Evolutionary conservation across 2,329 filamentous ascomycete genomes (phyloP).

Genomic region (Zasmidium cellare): DNA sequence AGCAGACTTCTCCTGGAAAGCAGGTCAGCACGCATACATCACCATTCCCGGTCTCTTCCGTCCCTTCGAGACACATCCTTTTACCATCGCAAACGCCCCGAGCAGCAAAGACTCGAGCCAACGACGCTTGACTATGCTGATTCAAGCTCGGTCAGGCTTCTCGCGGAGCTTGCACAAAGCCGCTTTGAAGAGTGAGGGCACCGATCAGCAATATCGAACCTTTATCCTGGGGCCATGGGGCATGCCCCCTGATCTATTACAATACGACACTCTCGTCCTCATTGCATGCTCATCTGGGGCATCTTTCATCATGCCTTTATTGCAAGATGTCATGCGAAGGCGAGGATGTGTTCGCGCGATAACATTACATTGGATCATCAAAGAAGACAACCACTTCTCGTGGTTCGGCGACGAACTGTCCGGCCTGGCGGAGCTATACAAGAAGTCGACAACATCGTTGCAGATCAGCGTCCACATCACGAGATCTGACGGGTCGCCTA

Average conservation of each 20-base stretch:
- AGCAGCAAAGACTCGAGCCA: constrained; percentile 54
- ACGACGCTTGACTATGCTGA: constrained; percentile 24
- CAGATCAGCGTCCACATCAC: constrained; percentile 58
- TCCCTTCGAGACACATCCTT: constrained; percentile 64
- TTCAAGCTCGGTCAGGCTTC: constrained; percentile 33
- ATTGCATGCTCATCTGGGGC: constrained; percentile 62
- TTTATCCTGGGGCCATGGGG: constrained; percentile 34
- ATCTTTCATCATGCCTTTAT: constrained; percentile 57
- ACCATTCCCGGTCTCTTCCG: constrained; percentile 52
- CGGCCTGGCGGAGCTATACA: constrained; percentile 15
- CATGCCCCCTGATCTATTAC: constrained; percentile 43
- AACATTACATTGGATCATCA: constrained; percentile 32
- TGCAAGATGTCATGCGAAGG: constrained; percentile 56
- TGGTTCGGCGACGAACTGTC: constrained; percentile 23
- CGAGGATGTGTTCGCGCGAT: constrained; percentile 27
- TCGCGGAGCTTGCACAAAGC: constrained; percentile 27
- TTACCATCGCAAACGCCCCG: constrained; percentile 52
- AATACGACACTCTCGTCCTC: constrained; percentile 62
- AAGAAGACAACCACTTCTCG: constrained; percentile 21
- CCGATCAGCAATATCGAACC: constrained; percentile 17
- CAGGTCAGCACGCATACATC: constrained; percentile 65
- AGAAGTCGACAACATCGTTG: constrained; percentile 42
- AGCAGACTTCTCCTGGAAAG: constrained; percentile 58
- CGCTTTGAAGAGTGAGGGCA: constrained; percentile 15
- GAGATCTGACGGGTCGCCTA: constrained; percentile 3